phyloP scores from a whole-genome alignment of 768 basidiomycete species.

The Cystofilobasidium macerans region DNA sequence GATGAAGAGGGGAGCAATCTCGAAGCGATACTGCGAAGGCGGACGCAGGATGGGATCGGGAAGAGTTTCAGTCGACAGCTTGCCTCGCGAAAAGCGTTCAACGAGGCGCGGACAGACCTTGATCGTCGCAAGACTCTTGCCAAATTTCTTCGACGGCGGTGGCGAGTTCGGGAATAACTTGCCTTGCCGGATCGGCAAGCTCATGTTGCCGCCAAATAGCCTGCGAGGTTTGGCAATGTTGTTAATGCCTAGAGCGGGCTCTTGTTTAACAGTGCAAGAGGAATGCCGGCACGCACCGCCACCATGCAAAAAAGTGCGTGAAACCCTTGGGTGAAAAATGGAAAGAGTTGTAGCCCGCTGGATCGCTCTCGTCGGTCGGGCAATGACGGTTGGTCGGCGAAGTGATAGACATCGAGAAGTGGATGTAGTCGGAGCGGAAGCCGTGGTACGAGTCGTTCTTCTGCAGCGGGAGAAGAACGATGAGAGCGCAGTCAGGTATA shows the following conservation, averaged over 20 bases:
- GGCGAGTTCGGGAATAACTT: constrained; percentile 57
- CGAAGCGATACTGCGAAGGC: constrained; percentile 53
- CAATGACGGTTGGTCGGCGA: constrained; percentile 45
- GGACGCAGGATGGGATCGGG: background rate
- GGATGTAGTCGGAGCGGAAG: constrained; percentile 88
- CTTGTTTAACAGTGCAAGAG: background rate
- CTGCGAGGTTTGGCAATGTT: constrained; percentile 26
- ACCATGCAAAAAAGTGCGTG: constrained; percentile 88
- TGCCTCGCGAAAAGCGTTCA: background rate
- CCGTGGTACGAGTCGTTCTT: constrained; percentile 62
- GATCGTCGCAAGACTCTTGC: constrained; percentile 75
- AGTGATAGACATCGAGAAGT: constrained; percentile 73
- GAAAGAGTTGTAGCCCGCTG: constrained; percentile 51
- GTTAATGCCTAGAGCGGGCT: background rate
- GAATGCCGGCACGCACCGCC: constrained; percentile 39
- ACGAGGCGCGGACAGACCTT: constrained; percentile 42
- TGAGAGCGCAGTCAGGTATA: background rate
- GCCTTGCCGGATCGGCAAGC: constrained; percentile 82
- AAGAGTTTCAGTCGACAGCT: background rate
- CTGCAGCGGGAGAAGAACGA: constrained; percentile 13
- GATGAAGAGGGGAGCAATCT: constrained; percentile 64
- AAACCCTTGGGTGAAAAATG: constrained; percentile 77
- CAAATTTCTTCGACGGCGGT: constrained; percentile 70
- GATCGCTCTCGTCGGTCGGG: constrained; percentile 2
- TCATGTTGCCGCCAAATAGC: constrained; percentile 64